Conservation (phyloP, 495 filamentous ascomycete genomes). For the Lophiotrema nucula region DNA sequence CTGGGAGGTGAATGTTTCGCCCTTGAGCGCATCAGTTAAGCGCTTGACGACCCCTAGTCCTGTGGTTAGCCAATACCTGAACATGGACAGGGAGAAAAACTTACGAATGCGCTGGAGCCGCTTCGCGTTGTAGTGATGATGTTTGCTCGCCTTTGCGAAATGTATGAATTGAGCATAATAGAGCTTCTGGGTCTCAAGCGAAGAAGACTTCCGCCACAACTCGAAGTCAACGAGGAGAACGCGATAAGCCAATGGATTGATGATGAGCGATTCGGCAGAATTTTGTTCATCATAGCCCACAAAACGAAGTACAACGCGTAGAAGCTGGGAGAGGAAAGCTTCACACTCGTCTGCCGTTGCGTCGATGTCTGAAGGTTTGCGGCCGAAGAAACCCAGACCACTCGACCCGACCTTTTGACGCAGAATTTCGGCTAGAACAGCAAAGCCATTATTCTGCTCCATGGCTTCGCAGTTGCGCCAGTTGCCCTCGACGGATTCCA, state of each 20-base stretch:
- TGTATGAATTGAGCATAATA: conserved; percentile 90
- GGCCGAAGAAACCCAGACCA: conserved; percentile 38
- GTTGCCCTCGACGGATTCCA: conserved; percentile 77
- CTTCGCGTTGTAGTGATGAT: conserved; percentile 86
- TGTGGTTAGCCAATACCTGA: background rate
- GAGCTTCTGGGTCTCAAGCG: conserved; percentile 68
- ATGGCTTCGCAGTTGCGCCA: conserved; percentile 99
- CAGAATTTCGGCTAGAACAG: conserved; percentile 74
- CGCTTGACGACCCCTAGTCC: conserved; percentile 79
- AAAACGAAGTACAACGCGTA: conserved; percentile 76
- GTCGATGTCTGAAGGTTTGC: conserved; percentile 35
- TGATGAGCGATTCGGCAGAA: conserved; percentile 83
- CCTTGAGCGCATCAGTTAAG: conserved; percentile 83
- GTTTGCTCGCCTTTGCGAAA: conserved; percentile 81
- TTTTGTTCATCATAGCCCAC: conserved; percentile 77
- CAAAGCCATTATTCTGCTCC: conserved; percentile 93
- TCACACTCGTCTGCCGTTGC: conserved; percentile 55
- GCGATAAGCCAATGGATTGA: conserved; percentile 91
- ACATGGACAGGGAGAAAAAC: conserved; percentile 39
- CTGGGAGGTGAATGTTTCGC: conserved; percentile 68
- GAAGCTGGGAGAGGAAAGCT: conserved; percentile 64
- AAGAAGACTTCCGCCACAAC: conserved; percentile 74
- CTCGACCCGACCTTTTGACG: conserved; percentile 69
- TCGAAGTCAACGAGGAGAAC: conserved; percentile 89
- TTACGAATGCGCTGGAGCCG: conserved; percentile 86